Conservation (phyloP, 768 basidiomycete genomes). For the Auriscalpium orientale region DNA sequence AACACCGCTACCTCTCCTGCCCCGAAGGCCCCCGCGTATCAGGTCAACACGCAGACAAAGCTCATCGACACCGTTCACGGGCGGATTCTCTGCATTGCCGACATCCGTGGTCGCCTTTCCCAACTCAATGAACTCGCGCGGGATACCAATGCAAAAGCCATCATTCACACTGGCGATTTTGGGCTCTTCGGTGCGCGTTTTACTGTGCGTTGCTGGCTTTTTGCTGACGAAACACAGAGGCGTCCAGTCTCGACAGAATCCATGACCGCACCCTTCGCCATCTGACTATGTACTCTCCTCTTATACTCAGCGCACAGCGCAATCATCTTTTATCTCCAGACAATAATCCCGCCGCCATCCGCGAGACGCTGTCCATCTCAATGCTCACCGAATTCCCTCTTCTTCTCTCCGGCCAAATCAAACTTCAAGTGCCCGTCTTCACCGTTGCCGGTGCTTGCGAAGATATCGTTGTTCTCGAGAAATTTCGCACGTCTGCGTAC, state of each 20-base stretch:
- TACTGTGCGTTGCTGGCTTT: too few species aligned
- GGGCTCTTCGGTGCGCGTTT: conserved; percentile 77
- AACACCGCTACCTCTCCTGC: conserved; percentile 52
- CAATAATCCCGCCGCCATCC: conserved; percentile 59
- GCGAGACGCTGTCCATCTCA: conserved; percentile 64
- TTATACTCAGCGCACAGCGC: conserved; percentile 79
- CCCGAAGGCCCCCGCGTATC: conserved; percentile 34
- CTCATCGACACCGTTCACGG: conserved; percentile 74
- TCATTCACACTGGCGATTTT: conserved; percentile 98
- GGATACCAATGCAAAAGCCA: conserved; percentile 82
- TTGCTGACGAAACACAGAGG: conserved; percentile 39
- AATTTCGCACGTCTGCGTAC: conserved; percentile 79
- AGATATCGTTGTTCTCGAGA: conserved; percentile 89
- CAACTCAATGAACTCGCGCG: conserved; percentile 85
- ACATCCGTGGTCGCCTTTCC: conserved; percentile 83
- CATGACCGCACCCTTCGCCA: conserved; percentile 95
- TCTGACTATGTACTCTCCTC: conserved; percentile 92
- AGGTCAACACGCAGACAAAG: conserved; percentile 72
- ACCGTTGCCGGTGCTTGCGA: conserved; percentile 98
- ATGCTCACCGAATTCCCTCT: conserved; percentile 92
- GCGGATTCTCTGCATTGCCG: conserved; percentile 90
- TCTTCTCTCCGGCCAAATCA: conserved; percentile 83
- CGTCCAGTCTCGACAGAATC: conserved; percentile 77
- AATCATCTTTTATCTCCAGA: conserved; percentile 69
- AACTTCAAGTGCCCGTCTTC: conserved; percentile 87